phyloP scores from a whole-genome alignment of 345 rosid species.

The Populus tremula region DNA sequence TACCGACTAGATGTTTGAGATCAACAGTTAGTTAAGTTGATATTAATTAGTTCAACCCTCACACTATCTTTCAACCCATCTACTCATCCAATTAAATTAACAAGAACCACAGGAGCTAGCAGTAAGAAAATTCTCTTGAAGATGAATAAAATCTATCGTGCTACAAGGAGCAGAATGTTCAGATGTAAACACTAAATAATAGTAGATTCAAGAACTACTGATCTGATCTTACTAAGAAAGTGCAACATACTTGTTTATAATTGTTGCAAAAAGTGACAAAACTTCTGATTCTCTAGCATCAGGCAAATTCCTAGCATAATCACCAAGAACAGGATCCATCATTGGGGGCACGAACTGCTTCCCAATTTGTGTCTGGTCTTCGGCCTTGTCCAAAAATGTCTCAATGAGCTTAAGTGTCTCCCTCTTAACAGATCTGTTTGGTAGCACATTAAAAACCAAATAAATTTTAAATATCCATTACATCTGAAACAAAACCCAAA shows the following conservation, averaged over 20 bases:
- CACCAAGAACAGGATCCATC: conserved; percentile 98
- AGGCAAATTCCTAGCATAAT: conserved; percentile 94
- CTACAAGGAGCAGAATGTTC: neutral
- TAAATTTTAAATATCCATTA: neutral
- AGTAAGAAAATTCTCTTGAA: no score
- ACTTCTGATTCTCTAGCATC: conserved; percentile 99
- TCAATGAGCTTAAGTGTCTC: conserved; percentile 96
- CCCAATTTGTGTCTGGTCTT: conserved; percentile 93
- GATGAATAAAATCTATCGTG: no score
- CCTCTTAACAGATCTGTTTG: conserved; percentile 89
- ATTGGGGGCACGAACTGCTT: conserved; percentile 98
- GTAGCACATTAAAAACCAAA: conserved; percentile 8
- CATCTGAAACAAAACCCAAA: conserved; percentile 10
- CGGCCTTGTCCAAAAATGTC: conserved; percentile 99
- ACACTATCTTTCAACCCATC: no score
- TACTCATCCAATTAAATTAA: no score
- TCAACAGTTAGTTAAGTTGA: neutral
- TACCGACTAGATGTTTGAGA: neutral
- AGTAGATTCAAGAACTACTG: neutral
- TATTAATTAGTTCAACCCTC: neutral
- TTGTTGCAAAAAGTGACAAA: conserved; percentile 91
- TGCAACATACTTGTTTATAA: conserved; percentile 80
- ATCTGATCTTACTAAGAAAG: neutral
- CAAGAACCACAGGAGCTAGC: no score
- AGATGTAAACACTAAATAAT: neutral